These are phyloP conservation scores for Helotiales sp. DNA, from an alignment of 2,329 filamentous ascomycete genomes.

Conservation along the genomic window DNA sequence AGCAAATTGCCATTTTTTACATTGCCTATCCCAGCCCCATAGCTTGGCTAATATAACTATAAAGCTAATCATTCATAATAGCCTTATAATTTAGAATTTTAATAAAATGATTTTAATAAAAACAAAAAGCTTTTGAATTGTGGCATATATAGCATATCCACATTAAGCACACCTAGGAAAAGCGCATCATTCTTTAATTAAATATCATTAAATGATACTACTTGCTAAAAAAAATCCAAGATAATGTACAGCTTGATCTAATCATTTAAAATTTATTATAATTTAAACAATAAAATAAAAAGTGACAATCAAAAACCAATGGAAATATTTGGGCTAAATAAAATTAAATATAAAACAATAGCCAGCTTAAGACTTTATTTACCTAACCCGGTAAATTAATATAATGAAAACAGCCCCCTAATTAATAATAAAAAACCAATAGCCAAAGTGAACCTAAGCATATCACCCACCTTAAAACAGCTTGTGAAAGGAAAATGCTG, in stretches of 20 bases:
- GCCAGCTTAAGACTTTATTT: constrained; percentile 2
- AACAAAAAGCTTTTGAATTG: background rate
- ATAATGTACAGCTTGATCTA: background rate
- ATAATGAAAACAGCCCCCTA: no score
- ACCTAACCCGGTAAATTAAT: background rate
- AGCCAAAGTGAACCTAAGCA: background rate
- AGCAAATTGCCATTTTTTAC: background rate
- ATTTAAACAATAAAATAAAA: background rate
- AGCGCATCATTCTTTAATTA: background rate
- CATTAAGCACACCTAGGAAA: background rate
- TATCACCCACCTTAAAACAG: no score
- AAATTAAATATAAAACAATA: background rate
- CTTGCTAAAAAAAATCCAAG: background rate
- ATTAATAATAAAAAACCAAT: background rate
- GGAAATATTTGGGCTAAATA: background rate
- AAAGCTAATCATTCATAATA: background rate
- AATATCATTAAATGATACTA: background rate
- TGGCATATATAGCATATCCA: background rate
- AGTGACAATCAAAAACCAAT: no score
- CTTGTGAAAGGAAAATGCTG: background rate
- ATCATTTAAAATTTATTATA: background rate
- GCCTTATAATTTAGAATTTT: background rate
- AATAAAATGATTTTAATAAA: background rate
- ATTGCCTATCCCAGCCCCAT: background rate
- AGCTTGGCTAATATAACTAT: background rate